Conservation (phyloP, 305 asterid genomes). For the Nicotiana rustica region DNA sequence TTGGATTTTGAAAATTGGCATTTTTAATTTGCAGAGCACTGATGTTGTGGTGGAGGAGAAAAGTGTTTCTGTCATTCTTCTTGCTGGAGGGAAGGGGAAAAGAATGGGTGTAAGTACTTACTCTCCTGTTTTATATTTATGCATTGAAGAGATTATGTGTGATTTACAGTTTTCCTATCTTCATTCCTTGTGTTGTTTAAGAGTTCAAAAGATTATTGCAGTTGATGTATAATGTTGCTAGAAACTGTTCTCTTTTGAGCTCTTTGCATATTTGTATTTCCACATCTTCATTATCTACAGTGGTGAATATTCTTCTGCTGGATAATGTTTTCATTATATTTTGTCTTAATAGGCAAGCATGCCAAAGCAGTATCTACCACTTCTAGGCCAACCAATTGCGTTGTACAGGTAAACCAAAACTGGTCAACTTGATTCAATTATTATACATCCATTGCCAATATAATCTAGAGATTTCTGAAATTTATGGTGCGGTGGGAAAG, state of each 20-base stretch:
- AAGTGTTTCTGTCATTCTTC: slow-evolving; percentile 85
- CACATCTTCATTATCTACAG: slow-evolving; percentile 24
- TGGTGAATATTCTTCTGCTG: slow-evolving; percentile 25
- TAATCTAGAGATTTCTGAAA: neutral
- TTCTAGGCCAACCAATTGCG: slow-evolving; percentile 95
- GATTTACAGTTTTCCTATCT: neutral
- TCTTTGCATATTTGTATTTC: slow-evolving; percentile 18
- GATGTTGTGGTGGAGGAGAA: slow-evolving; percentile 63
- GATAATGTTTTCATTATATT: slow-evolving; percentile 47
- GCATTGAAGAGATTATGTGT: neutral
- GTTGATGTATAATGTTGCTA: neutral
- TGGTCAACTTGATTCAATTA: slow-evolving; percentile 15
- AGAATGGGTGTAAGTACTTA: slow-evolving; percentile 85
- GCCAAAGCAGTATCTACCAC: slow-evolving; percentile 99
- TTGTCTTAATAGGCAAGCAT: slow-evolving; percentile 79
- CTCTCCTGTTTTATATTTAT: neutral
- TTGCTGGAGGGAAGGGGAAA: slow-evolving; percentile 97
- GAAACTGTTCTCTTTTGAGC: neutral
- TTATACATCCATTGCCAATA: neutral
- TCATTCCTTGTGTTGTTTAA: slow-evolving; percentile 2
- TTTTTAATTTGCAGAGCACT: slow-evolving; percentile 45
- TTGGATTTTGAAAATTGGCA: slow-evolving; percentile 22
- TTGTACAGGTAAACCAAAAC: slow-evolving; percentile 73
- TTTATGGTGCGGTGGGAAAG: neutral
- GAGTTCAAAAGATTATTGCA: neutral